These are phyloP conservation scores for Rhodotorula graminis DNA, from an alignment of 768 basidiomycete genomes.

Conservation along the genomic window DNA sequence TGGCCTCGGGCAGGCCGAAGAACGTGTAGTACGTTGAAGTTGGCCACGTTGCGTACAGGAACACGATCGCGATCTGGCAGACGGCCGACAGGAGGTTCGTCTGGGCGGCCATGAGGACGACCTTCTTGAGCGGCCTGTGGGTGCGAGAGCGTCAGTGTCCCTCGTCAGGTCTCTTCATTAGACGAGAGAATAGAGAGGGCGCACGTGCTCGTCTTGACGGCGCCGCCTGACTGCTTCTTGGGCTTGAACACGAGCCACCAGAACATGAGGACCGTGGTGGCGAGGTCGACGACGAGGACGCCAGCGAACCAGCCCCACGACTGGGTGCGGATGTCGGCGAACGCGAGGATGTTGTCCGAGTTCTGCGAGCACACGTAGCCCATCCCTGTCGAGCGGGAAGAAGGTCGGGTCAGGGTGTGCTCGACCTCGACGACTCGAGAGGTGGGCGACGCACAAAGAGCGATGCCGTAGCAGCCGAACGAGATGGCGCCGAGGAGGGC, in stretches of 20 bases:
- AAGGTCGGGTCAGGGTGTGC: no score
- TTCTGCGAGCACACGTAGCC: not conserved
- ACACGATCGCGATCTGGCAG: slow-evolving; percentile 2
- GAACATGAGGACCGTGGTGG: not conserved
- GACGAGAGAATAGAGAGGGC: not conserved
- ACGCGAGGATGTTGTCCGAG: not conserved
- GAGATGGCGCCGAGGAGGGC: not conserved
- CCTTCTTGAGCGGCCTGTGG: not conserved
- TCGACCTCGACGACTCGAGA: not conserved
- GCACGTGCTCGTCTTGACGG: not conserved
- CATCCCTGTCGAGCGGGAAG: not conserved
- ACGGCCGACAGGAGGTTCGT: not conserved
- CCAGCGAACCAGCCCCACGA: not conserved
- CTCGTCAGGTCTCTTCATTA: no score
- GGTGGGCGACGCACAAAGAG: not conserved
- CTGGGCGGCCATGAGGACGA: slow-evolving; percentile 1
- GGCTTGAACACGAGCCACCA: not conserved
- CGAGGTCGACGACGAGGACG: not conserved
- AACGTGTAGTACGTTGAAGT: not conserved
- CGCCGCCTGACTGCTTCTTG: not conserved
- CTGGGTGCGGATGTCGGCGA: not conserved
- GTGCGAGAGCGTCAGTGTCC: not conserved
- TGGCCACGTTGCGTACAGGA: not conserved
- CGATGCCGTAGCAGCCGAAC: not conserved
- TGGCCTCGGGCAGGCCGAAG: not conserved